phyloP scores from a whole-genome alignment of 179 eudicot species.

The Pouteria campechiana region DNA sequence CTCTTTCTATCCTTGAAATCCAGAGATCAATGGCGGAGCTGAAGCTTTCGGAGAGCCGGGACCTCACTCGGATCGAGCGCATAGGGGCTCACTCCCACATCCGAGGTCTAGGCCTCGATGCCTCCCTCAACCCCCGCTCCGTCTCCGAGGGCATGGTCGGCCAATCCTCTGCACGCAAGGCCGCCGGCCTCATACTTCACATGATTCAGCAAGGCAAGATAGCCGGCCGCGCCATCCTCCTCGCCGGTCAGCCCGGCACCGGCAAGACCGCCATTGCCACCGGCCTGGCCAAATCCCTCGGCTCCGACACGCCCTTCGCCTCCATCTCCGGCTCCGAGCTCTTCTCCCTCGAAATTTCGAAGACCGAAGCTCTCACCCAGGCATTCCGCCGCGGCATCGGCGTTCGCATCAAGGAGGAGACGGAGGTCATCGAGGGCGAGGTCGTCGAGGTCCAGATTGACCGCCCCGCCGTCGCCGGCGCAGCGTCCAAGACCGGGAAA shows the following conservation, averaged over 20 bases:
- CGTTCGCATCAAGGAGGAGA: conserved; percentile 77
- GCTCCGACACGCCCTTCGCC: conserved; percentile 76
- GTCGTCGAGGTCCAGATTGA: conserved; percentile 77
- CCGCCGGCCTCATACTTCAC: conserved; percentile 87
- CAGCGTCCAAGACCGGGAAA: conserved; percentile 74
- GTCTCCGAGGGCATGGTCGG: conserved; percentile 92
- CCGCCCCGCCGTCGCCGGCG: conserved; percentile 62
- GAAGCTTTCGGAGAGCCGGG: conserved; percentile 59
- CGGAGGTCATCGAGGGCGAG: conserved; percentile 82
- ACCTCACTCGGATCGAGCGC: conserved; percentile 83
- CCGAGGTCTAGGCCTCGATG: conserved; percentile 83
- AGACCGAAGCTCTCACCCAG: conserved; percentile 82
- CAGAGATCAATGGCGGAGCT: conserved; percentile 52
- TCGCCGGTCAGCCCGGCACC: conserved; percentile 92
- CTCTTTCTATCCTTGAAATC: neutral
- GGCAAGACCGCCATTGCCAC: conserved; percentile 94
- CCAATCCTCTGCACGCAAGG: conserved; percentile 67
- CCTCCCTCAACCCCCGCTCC: conserved; percentile 61
- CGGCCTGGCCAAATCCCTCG: conserved; percentile 85
- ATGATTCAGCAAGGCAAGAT: conserved; percentile 84
- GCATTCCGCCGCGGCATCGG: conserved; percentile 76
- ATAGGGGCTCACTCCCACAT: conserved; percentile 97
- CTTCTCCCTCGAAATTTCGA: conserved; percentile 89
- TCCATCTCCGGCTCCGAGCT: conserved; percentile 81
- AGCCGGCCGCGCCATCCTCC: conserved; percentile 82